Percentiles rank a stretch among this genome's conserved stretches.
Evolutionary conservation across 2,329 filamentous ascomycete genomes (phyloP).

Genomic region (Pezicula rhizophila): DNA sequence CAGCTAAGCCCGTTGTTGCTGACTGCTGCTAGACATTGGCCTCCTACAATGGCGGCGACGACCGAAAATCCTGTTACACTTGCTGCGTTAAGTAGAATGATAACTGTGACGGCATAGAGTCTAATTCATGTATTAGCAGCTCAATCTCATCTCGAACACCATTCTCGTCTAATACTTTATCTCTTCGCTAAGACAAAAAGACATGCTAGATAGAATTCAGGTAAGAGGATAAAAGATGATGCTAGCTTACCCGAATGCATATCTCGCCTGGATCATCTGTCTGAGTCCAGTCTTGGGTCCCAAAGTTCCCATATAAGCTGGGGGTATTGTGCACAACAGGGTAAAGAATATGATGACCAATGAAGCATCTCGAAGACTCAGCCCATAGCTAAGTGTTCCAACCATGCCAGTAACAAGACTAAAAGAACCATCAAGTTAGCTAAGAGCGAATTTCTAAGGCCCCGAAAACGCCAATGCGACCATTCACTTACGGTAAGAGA

Average conservation of each 20-base stretch:
- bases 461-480: constrained; percentile 23
- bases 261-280: constrained; percentile 60
- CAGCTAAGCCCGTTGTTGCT: constrained; percentile 42
- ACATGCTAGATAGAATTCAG: not conserved
- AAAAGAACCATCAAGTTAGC: not conserved
- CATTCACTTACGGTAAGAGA: constrained; percentile 47
- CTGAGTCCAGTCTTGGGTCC: constrained; percentile 59
- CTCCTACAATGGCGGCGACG: constrained; percentile 55
- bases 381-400: constrained; percentile 46
- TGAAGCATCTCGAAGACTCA: constrained; percentile 43
- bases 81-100: constrained; percentile 56
- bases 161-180: not conserved
- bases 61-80: constrained; percentile 59
- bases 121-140: constrained; percentile 19
- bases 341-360: constrained; percentile 60
- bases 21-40: constrained; percentile 51
- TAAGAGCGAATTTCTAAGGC: too few relatives aligned
- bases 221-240: too few relatives aligned
- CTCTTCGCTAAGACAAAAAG: not conserved
- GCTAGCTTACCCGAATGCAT: constrained; percentile 47
- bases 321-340: constrained; percentile 45
- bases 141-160: too few relatives aligned
- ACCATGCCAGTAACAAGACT: constrained; percentile 60
- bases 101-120: constrained; percentile 51
- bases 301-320: constrained; percentile 51